Evolutionary conservation across 164 flowering plant species (phyloP).

Genomic region (Sedum album): DNA sequence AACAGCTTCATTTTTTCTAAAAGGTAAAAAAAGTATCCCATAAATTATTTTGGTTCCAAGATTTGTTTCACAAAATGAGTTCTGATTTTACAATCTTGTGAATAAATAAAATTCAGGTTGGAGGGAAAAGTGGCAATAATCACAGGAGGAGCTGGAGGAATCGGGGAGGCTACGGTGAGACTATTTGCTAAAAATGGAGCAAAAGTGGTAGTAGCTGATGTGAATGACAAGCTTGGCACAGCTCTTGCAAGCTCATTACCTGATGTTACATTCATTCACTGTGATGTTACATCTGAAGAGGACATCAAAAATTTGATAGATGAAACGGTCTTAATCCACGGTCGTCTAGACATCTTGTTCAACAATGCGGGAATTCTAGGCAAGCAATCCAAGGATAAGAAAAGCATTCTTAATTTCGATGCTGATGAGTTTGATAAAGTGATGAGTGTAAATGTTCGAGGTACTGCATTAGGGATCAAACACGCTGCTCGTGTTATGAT

Average conservation of each 20-base stretch:
- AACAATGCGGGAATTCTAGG: conserved; percentile 82
- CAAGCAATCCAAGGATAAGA: conserved; percentile 31
- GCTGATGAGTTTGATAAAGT: conserved; percentile 49
- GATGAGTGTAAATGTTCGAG: conserved; percentile 73
- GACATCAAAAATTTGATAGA: conserved; percentile 55
- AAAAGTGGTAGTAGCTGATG: conserved; percentile 56
- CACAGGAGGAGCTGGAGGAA: conserved; percentile 84
- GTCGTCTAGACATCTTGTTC: conserved; percentile 71
- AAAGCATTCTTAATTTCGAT: conserved; percentile 47
- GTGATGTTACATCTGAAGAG: conserved; percentile 63
- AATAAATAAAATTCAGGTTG: too few relatives aligned
- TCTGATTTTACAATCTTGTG: too few relatives aligned
- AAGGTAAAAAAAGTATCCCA: too few relatives aligned
- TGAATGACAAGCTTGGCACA: conserved; percentile 52
- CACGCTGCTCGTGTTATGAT: conserved; percentile 93
- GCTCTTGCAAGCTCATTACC: conserved; percentile 34
- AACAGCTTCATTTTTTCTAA: background rate
- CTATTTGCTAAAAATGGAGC: conserved; percentile 69
- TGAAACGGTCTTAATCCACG: conserved; percentile 38
- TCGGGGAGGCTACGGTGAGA: conserved; percentile 70
- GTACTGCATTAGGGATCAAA: conserved; percentile 70
- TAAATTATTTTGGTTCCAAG: too few relatives aligned
- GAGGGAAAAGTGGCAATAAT: conserved; percentile 70
- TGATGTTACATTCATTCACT: conserved; percentile 38
- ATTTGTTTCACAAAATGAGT: too few relatives aligned